A percentile compares a stretch with the other conserved stretches of the same genome.
Conservation (phyloP, 2,329 filamentous ascomycete genomes). For the Cladosporium sp. region DNA sequence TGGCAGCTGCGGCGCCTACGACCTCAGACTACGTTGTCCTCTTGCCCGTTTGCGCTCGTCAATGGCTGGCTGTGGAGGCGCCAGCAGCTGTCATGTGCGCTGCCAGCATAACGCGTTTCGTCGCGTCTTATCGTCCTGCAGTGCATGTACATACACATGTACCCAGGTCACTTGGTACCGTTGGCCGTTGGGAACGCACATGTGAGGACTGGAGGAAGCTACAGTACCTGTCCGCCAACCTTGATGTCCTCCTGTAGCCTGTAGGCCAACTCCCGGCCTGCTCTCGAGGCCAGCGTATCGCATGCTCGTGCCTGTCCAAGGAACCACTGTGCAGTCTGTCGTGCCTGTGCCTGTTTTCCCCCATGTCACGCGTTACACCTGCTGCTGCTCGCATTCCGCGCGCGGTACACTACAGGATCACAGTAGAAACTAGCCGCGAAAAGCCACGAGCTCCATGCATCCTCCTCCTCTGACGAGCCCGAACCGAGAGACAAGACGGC, state of each 20-base stretch:
- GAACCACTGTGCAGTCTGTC: slow-evolving; percentile 5
- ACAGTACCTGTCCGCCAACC: not conserved
- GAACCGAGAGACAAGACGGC: slow-evolving; percentile 2
- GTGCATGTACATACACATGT: slow-evolving; percentile 14
- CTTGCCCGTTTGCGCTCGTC: not conserved
- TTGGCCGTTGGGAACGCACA: slow-evolving; percentile 17
- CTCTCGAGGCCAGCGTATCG: not conserved
- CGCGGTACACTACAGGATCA: slow-evolving; percentile 13
- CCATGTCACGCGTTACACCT: not conserved
- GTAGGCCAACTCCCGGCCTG: not conserved
- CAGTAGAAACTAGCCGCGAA: not conserved
- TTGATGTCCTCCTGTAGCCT: not conserved
- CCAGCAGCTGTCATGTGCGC: slow-evolving; percentile 7
- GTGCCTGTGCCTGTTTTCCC: not conserved
- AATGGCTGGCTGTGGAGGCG: not conserved
- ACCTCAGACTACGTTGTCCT: not conserved
- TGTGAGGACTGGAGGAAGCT: slow-evolving; percentile 6
- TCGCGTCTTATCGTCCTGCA: slow-evolving; percentile 12
- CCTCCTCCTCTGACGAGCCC: slow-evolving; percentile 4
- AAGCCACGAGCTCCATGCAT: slow-evolving; percentile 15
- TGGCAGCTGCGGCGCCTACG: slow-evolving; percentile 10
- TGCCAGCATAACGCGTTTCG: not conserved
- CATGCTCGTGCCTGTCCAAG: not conserved
- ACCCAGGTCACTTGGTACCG: slow-evolving; percentile 4
- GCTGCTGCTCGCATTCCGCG: not conserved